These are phyloP conservation scores for Moelleriella libera DNA, from an alignment of 2,329 filamentous ascomycete species.

Conservation along the genomic window DNA sequence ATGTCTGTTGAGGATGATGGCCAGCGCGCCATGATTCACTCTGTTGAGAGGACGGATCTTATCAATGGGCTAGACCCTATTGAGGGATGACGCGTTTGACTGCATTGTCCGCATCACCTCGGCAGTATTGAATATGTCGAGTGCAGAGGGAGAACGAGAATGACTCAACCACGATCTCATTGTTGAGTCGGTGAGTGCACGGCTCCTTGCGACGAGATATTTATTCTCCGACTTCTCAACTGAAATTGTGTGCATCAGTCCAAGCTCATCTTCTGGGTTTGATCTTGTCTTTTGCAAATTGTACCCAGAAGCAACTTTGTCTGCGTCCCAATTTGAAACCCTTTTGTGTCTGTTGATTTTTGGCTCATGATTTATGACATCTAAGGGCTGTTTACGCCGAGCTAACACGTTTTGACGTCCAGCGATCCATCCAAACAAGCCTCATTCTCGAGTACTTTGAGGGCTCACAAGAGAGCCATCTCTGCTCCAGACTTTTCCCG, in stretches of 20 bases:
- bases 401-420: neutral
- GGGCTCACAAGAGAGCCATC: constrained; percentile 31
- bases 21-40: constrained; percentile 3
- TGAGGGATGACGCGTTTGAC: neutral
- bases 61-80: neutral
- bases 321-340: too few species aligned
- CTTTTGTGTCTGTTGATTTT: neutral
- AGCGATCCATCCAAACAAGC: constrained; percentile 9
- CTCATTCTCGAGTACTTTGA: constrained; percentile 10
- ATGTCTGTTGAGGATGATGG: neutral
- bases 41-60: neutral
- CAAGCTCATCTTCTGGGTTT: neutral
- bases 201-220: neutral
- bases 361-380: neutral
- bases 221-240: neutral
- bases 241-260: neutral
- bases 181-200: neutral
- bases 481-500: constrained; percentile 32
- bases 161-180: neutral
- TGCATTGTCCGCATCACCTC: neutral
- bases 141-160: neutral
- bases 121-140: neutral
- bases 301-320: neutral
- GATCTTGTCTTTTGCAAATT: neutral
- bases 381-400: neutral